Percentiles rank a stretch among this genome's conserved stretches.
Conservation (phyloP, 441 rosid genomes). For the Isatis lusitanica region DNA sequence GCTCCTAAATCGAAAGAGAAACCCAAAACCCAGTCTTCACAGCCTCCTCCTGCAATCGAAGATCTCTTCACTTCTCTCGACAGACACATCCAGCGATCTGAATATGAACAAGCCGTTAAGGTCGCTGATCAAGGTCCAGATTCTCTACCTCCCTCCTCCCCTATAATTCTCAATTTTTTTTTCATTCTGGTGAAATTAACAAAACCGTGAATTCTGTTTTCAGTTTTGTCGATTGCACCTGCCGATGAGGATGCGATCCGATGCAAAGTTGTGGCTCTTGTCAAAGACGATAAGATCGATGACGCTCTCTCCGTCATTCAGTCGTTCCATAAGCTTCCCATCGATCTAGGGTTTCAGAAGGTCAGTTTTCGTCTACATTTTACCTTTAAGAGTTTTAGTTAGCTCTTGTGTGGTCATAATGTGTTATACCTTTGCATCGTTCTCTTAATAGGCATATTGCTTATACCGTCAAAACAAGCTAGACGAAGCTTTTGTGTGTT, state of each 20-base stretch:
- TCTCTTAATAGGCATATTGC: constrained; percentile 69
- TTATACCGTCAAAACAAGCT: constrained; percentile 82
- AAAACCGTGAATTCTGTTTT: not conserved
- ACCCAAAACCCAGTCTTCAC: constrained; percentile 43
- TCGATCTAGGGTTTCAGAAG: constrained; percentile 70
- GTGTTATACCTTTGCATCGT: no score
- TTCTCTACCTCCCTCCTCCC: not conserved
- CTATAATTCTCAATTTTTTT: not conserved
- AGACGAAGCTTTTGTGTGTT: constrained; percentile 64
- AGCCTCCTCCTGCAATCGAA: constrained; percentile 77
- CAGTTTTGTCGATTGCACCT: constrained; percentile 60
- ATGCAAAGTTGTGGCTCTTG: constrained; percentile 84
- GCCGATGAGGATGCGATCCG: constrained; percentile 79
- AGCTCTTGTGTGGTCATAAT: no score
- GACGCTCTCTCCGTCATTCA: constrained; percentile 63
- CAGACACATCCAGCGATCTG: constrained; percentile 65
- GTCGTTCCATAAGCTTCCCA: constrained; percentile 42
- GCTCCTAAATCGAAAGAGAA: constrained; percentile 76
- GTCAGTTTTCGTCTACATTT: constrained; percentile 31
- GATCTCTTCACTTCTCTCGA: constrained; percentile 78
- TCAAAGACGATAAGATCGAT: constrained; percentile 63
- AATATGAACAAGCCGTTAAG: constrained; percentile 62
- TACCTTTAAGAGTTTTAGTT: no score
- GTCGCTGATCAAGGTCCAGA: constrained; percentile 72
- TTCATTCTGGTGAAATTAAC: not conserved